Conservation (phyloP, 2,329 filamentous ascomycete genomes). For the Ustilaginoidea virens region DNA sequence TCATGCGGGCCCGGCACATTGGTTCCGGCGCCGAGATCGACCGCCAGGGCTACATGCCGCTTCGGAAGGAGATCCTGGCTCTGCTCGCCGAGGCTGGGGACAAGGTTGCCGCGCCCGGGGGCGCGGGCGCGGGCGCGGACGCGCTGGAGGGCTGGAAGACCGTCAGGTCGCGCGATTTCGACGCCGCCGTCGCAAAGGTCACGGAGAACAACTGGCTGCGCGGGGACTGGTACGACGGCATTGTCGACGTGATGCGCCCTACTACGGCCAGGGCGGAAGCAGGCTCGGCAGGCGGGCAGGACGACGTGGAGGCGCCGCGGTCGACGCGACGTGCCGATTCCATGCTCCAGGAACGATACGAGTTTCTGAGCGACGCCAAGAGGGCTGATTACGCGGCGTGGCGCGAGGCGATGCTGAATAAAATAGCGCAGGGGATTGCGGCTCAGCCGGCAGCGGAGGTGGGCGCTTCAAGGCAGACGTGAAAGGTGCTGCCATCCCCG, state of each 20-base stretch:
- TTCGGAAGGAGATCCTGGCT: constrained; percentile 29
- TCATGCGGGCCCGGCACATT: constrained; percentile 30
- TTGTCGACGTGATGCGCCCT: constrained; percentile 35
- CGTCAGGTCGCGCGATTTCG: constrained; percentile 37
- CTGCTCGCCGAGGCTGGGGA: constrained; percentile 25
- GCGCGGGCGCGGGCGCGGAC: constrained; percentile 27
- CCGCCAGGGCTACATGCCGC: constrained; percentile 26
- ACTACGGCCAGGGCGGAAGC: constrained; percentile 17
- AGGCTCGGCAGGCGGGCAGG: constrained; percentile 18
- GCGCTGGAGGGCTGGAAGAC: constrained; percentile 38
- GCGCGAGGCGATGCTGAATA: constrained; percentile 43
- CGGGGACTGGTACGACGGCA: constrained; percentile 46
- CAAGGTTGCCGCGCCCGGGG: constrained; percentile 20
- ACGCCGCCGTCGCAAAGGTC: constrained; percentile 44
- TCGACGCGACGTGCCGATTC: constrained; percentile 40
- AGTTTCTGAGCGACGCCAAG: constrained; percentile 52
- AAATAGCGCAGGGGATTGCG: constrained; percentile 31
- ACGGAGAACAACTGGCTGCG: constrained; percentile 40
- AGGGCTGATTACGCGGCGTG: constrained; percentile 46
- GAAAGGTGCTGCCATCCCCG: no score
- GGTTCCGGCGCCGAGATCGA: constrained; percentile 22
- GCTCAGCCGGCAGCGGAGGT: constrained; percentile 18
- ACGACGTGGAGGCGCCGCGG: constrained; percentile 15
- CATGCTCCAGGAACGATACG: constrained; percentile 63
- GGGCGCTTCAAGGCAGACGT: constrained; percentile 13